Evolutionary conservation across 164 flowering plant species (phyloP), one percentile per base, ranked within the genome.

Genomic region (Vitis labrusca): DNA sequence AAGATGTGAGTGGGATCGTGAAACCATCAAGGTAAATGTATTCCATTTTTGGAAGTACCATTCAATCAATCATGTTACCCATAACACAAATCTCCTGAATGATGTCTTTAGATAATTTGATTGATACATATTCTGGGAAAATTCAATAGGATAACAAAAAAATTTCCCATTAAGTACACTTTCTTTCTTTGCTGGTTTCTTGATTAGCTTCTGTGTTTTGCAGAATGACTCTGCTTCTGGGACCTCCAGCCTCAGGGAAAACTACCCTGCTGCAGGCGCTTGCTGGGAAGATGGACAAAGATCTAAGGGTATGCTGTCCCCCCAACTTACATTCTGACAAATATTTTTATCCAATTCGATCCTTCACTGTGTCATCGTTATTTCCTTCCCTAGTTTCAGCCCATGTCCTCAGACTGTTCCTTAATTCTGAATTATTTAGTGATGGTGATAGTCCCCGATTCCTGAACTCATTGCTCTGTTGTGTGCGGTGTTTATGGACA

Each of bases 201-300:
- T 37, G n/a, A 10, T 52, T 27, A 23, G 27, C 12, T 6, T 50
- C 27, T 50, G 29, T 6, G 37, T 5, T 48, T 48, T 57, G 12
- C 67, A 77, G 80, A 29, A 74, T 78, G 77, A 74, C 80, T 23
- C 58, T 78, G 48, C 77, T 78, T 47, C 68, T 78, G 23, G 80
- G 80, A 15, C 79, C 79, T 64, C 79, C 76, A n/a, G 73, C 60
- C 5, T 65, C 76, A 0, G 79, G 79, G 17, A 77, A 78, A 60
- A 75, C 78, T 1, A 75, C 81, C 50, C 49, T 78, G 12, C 63
- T 78, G 27, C 64, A 59, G 29, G 72, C 81, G 14, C 76, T 78
- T 29, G 61, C 81, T 13, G 81, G 74, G 9, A 78, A 75, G 37
- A 2, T 14, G 1, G 78, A 69, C 44, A 48, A 61, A 29, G 63